Percentiles rank a stretch among this genome's conserved stretches.
Conservation (phyloP, 768 basidiomycete genomes). For the Inosperma sp. region DNA sequence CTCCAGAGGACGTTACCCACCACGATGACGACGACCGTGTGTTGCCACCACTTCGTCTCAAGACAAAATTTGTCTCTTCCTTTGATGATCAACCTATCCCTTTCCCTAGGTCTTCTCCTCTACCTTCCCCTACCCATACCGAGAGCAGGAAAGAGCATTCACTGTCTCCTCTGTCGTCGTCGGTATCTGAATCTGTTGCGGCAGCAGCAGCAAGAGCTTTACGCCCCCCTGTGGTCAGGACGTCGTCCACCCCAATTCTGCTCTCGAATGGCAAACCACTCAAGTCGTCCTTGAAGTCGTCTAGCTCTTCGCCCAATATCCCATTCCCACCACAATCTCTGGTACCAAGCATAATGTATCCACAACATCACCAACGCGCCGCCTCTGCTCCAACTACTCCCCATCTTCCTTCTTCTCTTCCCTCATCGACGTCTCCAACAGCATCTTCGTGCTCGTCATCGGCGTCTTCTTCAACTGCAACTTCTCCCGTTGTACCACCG, state of each 20-base stretch:
- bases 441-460: conserved; percentile 9
- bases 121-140: conserved; percentile 23
- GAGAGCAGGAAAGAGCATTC: no score
- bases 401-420: conserved; percentile 48
- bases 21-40: conserved; percentile 13
- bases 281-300: conserved; percentile 76
- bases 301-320: conserved; percentile 47
- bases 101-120: conserved; percentile 39
- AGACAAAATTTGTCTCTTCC: conserved; percentile 13
- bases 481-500: conserved; percentile 40
- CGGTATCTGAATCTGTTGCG: no score
- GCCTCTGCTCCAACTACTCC: conserved; percentile 21
- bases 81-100: conserved; percentile 27
- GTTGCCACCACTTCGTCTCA: conserved; percentile 21
- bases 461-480: conserved; percentile 17
- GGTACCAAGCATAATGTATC: conserved; percentile 27
- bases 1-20: no score
- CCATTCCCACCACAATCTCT: conserved; percentile 31
- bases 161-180: no score
- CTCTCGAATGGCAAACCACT: conserved; percentile 80
- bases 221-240: conserved; percentile 40
- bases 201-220: conserved; percentile 18
- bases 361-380: conserved; percentile 18
- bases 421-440: conserved; percentile 44
- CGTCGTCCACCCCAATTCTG: conserved; percentile 56